Evolutionary conservation across 331 rosid species (phyloP), one percentile per base, ranked within the genome.

Genomic region (Stylosanthes scabra): DNA sequence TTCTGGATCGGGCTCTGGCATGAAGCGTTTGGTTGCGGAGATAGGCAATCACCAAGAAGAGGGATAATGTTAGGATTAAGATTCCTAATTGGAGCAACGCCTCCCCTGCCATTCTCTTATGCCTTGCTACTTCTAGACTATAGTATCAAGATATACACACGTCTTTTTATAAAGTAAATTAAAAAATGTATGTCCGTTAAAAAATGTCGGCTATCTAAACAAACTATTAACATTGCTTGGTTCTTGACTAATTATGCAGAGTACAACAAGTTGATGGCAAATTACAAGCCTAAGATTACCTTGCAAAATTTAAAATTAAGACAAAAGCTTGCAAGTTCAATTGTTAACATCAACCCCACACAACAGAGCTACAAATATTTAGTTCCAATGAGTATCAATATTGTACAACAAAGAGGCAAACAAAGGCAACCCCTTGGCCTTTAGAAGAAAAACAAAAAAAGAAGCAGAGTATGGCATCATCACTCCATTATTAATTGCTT

Each of bases 401-500:
- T 29, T 28, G 41, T 65, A 71, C 40, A 44, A 44, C n/a, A n/a
- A 11, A 52, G 9, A 61, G 58, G 9, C 49, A 59, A 52, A 47
- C 66, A 57, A 46, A 39, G 64, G 31, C 37, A 15, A 50, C 74
- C 14, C 63, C 63, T 46, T 5, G 46, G 25, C 25, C 25, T 20
- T 20, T 20, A 20, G 25, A 20, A 20, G 25, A 20, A 20, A 20
- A 20, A 20, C 0, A 20, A 20, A 20, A 20, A 45, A 64, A 20
- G 66, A 41, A 71, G 73, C 58, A 61, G 25, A 20, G 25, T 20
- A 20, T n/a, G n/a, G n/a, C n/a, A n/a, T n/a, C n/a, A n/a, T 83
- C 81, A 91, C 88, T 90, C 98, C 98, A 92, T 66, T n/a, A 90
- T 72, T 27, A 92, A 78, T 59, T 90, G 83, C 88, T 84, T 84